Percentiles rank a stretch among this genome's conserved stretches.
Conservation (phyloP, 345 rosid genomes). For the Ceriops tagal region DNA sequence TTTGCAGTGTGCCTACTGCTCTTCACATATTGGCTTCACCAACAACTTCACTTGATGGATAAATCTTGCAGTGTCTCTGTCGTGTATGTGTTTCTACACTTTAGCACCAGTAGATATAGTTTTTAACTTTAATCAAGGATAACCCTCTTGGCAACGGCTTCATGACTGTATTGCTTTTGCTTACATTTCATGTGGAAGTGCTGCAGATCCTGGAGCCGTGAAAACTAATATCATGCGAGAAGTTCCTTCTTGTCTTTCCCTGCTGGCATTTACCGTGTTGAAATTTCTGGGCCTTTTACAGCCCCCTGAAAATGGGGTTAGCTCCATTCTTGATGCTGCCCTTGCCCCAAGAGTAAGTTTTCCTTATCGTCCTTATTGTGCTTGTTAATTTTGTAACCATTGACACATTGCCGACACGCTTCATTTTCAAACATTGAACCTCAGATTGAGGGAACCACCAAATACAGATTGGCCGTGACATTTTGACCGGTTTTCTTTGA, state of each 20-base stretch:
- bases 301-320: constrained; percentile 54
- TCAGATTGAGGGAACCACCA: too few relatives aligned
- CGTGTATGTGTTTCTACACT: constrained; percentile 43
- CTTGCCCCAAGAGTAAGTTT: constrained; percentile 76
- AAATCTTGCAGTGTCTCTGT: constrained; percentile 55
- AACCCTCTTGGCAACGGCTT: background rate
- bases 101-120: background rate
- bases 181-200: constrained; percentile 38
- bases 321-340: constrained; percentile 71
- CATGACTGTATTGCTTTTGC: background rate
- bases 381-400: background rate
- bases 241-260: constrained; percentile 56
- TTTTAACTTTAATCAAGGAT: too few relatives aligned
- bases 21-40: constrained; percentile 75
- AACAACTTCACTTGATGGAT: constrained; percentile 45
- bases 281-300: constrained; percentile 57
- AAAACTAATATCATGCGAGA: constrained; percentile 88
- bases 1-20: constrained; percentile 64
- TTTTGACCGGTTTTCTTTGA: too few relatives aligned
- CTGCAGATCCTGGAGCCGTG: constrained; percentile 86
- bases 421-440: background rate
- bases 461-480: too few relatives aligned
- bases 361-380: background rate
- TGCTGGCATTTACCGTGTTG: constrained; percentile 38
- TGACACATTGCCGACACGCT: background rate